Evolutionary conservation across 2,329 filamentous ascomycete genomes (phyloP).

Genomic region (Corinectria fuckeliana): DNA sequence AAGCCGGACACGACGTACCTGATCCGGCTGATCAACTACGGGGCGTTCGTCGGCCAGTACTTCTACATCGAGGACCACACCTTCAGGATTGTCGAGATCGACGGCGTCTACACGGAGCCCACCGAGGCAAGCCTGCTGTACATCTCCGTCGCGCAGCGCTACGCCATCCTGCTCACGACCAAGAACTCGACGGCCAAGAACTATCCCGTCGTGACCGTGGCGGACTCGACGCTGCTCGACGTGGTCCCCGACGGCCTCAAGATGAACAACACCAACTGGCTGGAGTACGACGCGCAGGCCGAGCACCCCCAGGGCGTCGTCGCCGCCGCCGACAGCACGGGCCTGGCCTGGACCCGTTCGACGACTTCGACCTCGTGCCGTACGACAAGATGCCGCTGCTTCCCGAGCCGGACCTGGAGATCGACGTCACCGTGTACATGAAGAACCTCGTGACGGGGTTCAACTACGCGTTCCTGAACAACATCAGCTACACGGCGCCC

Average conservation of each 20-base stretch:
- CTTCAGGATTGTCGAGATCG: constrained; percentile 74
- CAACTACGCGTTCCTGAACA: constrained; percentile 73
- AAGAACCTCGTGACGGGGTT: constrained; percentile 66
- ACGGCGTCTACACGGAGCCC: constrained; percentile 72
- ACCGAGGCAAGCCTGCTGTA: constrained; percentile 69
- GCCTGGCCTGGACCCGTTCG: constrained; percentile 71
- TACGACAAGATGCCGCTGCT: constrained; percentile 69
- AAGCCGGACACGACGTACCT: constrained; percentile 74
- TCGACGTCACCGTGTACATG: constrained; percentile 65
- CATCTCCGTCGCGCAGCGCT: constrained; percentile 71
- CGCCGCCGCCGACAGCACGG: constrained; percentile 52
- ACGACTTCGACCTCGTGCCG: constrained; percentile 77
- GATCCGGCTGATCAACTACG: constrained; percentile 75
- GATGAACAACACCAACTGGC: constrained; percentile 69
- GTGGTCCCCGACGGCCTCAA: constrained; percentile 70
- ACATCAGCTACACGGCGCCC: constrained; percentile 75
- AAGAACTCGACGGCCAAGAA: constrained; percentile 67
- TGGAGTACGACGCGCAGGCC: constrained; percentile 60
- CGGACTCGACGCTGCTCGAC: constrained; percentile 68
- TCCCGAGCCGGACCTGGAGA: constrained; percentile 67
- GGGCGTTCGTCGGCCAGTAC: constrained; percentile 72
- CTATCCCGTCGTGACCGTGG: constrained; percentile 60
- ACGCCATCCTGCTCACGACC: constrained; percentile 69
- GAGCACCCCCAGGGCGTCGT: constrained; percentile 55
- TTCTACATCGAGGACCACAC: constrained; percentile 72